A percentile compares a stretch with the other conserved stretches of the same genome.
Conservation (phyloP, 2,329 filamentous ascomycete species). For the Pyrenochaeta sp. region DNA sequence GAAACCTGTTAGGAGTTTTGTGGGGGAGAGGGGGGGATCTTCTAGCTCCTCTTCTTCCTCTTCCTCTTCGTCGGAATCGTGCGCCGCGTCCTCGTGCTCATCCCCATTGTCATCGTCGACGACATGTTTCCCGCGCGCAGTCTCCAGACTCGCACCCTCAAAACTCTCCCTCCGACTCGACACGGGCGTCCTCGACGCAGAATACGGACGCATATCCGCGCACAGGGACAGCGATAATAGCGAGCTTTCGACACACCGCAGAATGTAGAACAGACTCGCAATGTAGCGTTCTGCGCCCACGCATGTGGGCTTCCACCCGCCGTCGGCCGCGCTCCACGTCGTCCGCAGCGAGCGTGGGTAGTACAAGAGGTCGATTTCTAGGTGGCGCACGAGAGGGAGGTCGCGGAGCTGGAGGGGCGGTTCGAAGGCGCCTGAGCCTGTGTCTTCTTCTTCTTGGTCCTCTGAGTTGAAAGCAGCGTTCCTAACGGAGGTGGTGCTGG, state of each 20-base stretch:
- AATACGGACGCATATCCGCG: slow-evolving; percentile 23
- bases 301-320: slow-evolving; percentile 24
- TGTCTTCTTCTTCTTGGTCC: slow-evolving; percentile 5
- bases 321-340: not conserved
- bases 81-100: slow-evolving; percentile 14
- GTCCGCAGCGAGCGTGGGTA: slow-evolving; percentile 16
- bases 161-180: not conserved
- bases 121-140: not conserved
- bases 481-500: not conserved
- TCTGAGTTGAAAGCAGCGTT: too few relatives aligned
- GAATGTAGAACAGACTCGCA: slow-evolving; percentile 22
- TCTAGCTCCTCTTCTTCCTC: slow-evolving; percentile 9
- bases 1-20: slow-evolving; percentile 31
- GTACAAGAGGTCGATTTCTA: slow-evolving; percentile 39
- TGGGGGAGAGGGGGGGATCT: slow-evolving; percentile 17
- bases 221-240: slow-evolving; percentile 18
- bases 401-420: slow-evolving; percentile 32
- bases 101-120: not conserved
- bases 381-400: slow-evolving; percentile 29
- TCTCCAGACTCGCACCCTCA: not conserved
- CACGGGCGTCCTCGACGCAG: not conserved
- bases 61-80: slow-evolving; percentile 1
- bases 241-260: slow-evolving; percentile 14
- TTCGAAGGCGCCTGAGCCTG: slow-evolving; percentile 30
- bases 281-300: slow-evolving; percentile 30